phyloP scores from a whole-genome alignment of 2,329 filamentous ascomycete species.

The Lecanosticta acicola region DNA sequence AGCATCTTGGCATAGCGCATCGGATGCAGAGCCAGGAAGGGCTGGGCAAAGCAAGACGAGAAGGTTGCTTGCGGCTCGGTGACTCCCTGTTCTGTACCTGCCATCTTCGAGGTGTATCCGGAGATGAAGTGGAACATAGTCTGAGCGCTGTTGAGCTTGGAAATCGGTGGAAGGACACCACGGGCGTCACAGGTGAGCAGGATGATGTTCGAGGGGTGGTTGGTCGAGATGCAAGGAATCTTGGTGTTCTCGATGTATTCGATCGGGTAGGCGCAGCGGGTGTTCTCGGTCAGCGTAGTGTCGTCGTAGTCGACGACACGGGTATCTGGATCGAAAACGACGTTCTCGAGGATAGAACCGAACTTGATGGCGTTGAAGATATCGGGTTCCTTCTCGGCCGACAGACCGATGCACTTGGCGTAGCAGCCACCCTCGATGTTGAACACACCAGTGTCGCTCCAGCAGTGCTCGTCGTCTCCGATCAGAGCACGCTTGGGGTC shows the following conservation, averaged over 20 bases:
- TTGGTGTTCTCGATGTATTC: conserved; percentile 99
- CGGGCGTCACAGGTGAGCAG: conserved; percentile 96
- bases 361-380: conserved; percentile 95
- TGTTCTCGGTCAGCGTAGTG: conserved; percentile 93
- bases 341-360: conserved; percentile 96
- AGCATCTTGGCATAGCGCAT: conserved; percentile 99
- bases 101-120: conserved; percentile 99
- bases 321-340: conserved; percentile 88
- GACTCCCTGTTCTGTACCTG: conserved; percentile 93
- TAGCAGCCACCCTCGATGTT: conserved; percentile 99
- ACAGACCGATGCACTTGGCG: conserved; percentile 96
- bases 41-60: conserved; percentile 98
- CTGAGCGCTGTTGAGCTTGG: conserved; percentile 87
- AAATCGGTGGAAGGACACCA: conserved; percentile 95
- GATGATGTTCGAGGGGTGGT: conserved; percentile 94
- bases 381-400: conserved; percentile 97
- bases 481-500: conserved; percentile 95
- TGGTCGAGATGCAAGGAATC: conserved; percentile 84
- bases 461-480: conserved; percentile 99
- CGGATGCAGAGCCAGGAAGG: conserved; percentile 96
- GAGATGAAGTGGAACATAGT: conserved; percentile 99
- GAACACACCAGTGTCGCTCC: conserved; percentile 94
- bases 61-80: conserved; percentile 98
- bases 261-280: conserved; percentile 95
- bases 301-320: conserved; percentile 95